Conservation (phyloP, 2,329 filamentous ascomycete genomes). For the Botrytis squamosa region DNA sequence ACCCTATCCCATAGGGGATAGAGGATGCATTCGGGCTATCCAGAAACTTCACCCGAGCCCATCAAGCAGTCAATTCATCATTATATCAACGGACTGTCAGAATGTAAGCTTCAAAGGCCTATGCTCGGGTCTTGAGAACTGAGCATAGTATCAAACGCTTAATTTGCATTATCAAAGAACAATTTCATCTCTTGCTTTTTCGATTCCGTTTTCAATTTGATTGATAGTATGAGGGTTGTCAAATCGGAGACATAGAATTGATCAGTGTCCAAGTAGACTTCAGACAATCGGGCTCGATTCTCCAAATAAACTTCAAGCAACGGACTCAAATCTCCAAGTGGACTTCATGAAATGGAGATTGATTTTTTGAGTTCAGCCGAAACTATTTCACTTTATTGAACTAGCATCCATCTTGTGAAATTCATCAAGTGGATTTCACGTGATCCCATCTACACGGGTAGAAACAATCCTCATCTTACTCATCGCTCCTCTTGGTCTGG, state of each 20-base stretch:
- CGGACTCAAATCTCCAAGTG: fast-evolving
- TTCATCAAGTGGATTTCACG: not conserved
- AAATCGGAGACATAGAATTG: not conserved
- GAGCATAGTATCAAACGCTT: not conserved
- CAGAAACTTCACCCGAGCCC: not conserved
- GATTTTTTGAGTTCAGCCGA: not conserved
- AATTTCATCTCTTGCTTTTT: no score
- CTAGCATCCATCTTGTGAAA: not conserved
- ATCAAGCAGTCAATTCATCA: not conserved
- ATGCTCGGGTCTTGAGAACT: not conserved
- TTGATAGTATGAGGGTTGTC: not conserved
- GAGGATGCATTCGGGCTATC: not conserved
- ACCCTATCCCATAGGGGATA: no score
- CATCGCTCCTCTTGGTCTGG: not conserved
- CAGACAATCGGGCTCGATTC: not conserved
- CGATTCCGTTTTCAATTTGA: not conserved
- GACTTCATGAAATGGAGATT: not conserved
- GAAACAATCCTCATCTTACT: not conserved
- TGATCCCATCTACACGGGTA: not conserved
- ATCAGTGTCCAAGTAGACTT: not conserved
- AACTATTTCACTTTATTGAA: not conserved
- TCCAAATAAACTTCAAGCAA: not conserved
- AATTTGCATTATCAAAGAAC: not conserved
- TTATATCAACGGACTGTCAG: not conserved
- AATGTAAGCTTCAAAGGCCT: not conserved